Evolutionary conservation across 1,139 yeast species (phyloP).

Genomic region (Hemisphaericaspora subhashii): DNA sequence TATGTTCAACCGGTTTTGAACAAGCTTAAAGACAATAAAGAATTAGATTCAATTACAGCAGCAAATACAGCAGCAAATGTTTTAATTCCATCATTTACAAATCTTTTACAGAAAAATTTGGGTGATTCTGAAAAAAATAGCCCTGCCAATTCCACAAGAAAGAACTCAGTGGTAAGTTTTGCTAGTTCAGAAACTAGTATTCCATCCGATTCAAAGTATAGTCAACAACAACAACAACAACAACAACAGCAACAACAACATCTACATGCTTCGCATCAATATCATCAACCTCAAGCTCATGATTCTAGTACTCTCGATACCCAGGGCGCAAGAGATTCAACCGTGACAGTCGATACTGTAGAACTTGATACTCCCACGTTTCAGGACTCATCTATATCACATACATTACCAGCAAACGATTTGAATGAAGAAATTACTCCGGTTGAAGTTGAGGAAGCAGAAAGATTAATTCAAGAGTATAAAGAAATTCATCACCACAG

Average conservation of each 20-base stretch:
- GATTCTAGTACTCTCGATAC: too few relatives aligned
- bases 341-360: background rate
- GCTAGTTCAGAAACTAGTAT: conserved; percentile 42
- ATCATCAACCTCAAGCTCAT: too few relatives aligned
- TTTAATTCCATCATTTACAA: conserved; percentile 45
- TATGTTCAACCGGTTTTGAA: conserved; percentile 48
- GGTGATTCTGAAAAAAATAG: conserved; percentile 32
- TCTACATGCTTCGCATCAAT: conserved; percentile 1
- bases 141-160: conserved; percentile 36
- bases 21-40: conserved; percentile 40
- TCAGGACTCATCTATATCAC: conserved; percentile 14
- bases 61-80: conserved; percentile 54
- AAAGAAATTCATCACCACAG: conserved; percentile 26
- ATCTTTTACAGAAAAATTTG: conserved; percentile 37
- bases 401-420: conserved; percentile 11
- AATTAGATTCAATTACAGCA: conserved; percentile 46
- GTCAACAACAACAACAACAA: conserved; percentile 9
- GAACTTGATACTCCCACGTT: conserved; percentile 6
- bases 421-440: conserved; percentile 16
- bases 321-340: background rate
- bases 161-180: conserved; percentile 50
- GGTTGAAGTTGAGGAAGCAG: conserved; percentile 38
- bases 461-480: conserved; percentile 33
- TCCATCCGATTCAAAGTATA: conserved; percentile 17
- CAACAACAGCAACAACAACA: conserved; percentile 6